Base-by-base conservation (phyloP, 495 filamentous ascomycete species). In the Penicillium mononematosum region DNA sequence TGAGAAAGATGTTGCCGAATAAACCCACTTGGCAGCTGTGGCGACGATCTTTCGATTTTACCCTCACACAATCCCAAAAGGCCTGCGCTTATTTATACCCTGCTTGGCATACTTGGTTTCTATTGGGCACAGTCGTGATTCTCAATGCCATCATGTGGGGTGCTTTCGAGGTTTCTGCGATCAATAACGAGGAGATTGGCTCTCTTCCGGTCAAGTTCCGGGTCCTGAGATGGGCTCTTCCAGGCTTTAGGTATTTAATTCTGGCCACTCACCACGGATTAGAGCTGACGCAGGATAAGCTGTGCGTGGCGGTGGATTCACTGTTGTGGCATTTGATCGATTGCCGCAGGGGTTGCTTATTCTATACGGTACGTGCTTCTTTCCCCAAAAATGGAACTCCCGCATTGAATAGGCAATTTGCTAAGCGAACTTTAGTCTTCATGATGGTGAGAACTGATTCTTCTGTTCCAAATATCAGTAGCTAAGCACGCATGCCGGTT, bases 81-180 rank as follows among this genome's bases (percentile, higher is more conserved):
- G 63, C 72, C 19, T 92, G 92, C 65, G 91, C 88, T 14, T 88
- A 89, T 61, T 75, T 96, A 17, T 92, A 92, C 62, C 88, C 90
- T 1, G 70, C 79, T 16, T 77, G 78, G 22, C 85, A 90, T 54
- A 91, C 88, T 1, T 92, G 86, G 82, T 95, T 89, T 82, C 73
- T 96, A 4, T 60, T 89, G 3, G 79, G 81, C 27, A 85, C 86
- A 60, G 72, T 95, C 17, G 66, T 95, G 19, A 51, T 83, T 4
- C 76, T 94, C 7, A 96, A 93, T 63, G 83, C 82, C 7, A 82
- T 89, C 53, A 88, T 95, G 65, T 93, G 89, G 89, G 80, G 77
- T 9, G 82, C 82, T 16, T 96, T 94, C 65, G 89, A 91, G 69
- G 64, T 96, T 39, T 78, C 91, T 11, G 85, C 92, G 50, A 81